Evolutionary conservation across 2,329 filamentous ascomycete species (phyloP).

Genomic region (Fusarium pseudocircinatum): DNA sequence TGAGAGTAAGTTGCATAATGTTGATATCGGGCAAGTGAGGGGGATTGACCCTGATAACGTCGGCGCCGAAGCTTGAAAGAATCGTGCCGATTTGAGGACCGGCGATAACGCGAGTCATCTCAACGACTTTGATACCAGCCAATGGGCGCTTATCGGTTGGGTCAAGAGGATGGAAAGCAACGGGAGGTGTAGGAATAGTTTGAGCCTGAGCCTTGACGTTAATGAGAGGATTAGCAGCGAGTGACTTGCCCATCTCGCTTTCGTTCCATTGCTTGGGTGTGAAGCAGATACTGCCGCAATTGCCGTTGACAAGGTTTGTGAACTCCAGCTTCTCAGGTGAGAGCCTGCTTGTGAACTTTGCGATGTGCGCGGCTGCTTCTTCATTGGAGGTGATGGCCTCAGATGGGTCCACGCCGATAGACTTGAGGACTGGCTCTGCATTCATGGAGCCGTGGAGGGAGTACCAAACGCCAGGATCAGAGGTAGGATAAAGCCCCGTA

Average conservation of each 20-base stretch:
- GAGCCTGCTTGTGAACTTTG: conserved; percentile 29
- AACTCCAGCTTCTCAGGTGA: conserved; percentile 32
- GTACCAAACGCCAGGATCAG: conserved; percentile 57
- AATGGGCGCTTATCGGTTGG: not conserved
- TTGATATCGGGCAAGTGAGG: conserved; percentile 19
- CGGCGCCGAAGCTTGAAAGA: conserved; percentile 8
- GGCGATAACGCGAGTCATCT: conserved; percentile 22
- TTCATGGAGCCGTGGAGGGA: conserved; percentile 61
- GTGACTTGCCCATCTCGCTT: conserved; percentile 20
- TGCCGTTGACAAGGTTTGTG: conserved; percentile 3
- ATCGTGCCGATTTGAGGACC: conserved; percentile 15
- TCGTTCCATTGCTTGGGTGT: conserved; percentile 22
- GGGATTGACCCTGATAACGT: conserved; percentile 6
- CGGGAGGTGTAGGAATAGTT: not conserved
- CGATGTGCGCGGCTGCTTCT: conserved; percentile 38
- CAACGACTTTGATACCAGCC: conserved; percentile 1
- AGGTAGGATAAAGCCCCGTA: conserved; percentile 57
- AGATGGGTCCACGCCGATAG: conserved; percentile 52
- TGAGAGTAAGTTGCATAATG: conserved; percentile 15
- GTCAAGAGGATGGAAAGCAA: not conserved
- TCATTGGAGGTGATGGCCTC: conserved; percentile 31
- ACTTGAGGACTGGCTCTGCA: conserved; percentile 54
- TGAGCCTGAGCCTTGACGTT: conserved; percentile 8
- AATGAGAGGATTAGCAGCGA: conserved; percentile 5
- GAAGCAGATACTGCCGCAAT: conserved; percentile 12